Evolutionary conservation across 176 grass and related monocot genomes (phyloP).

Genomic region (Puya raimondii): DNA sequence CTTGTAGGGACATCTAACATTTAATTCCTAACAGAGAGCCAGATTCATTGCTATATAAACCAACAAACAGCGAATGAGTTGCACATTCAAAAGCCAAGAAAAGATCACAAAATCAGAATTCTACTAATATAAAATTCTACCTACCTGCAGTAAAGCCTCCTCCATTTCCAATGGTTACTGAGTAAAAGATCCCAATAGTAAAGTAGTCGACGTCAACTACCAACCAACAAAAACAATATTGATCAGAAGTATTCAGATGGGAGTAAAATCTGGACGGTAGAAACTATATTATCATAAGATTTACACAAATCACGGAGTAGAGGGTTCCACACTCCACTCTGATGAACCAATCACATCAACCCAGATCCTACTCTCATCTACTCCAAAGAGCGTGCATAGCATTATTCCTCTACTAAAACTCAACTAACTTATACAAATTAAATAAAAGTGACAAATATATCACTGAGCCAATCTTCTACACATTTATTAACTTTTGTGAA

Average conservation of each 20-base stretch:
- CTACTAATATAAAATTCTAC: constrained; percentile 4
- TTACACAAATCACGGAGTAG: background rate
- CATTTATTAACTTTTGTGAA: background rate
- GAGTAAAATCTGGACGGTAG: background rate
- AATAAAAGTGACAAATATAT: background rate
- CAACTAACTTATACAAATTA: background rate
- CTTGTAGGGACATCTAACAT: constrained; percentile 2
- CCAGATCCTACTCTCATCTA: too few species aligned
- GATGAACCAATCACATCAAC: too few species aligned
- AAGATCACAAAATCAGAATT: background rate
- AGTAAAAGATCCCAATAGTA: background rate
- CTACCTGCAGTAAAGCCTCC: constrained; percentile 14
- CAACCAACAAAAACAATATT: background rate
- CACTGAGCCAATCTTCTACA: background rate
- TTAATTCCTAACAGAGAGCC: background rate
- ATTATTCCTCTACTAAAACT: background rate
- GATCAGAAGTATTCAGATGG: background rate
- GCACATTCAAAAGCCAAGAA: background rate
- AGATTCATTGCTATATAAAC: background rate
- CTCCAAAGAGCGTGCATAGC: too few species aligned
- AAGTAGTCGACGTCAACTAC: background rate
- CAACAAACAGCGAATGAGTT: background rate
- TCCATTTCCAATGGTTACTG: constrained; percentile 9
- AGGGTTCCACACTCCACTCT: too few species aligned
- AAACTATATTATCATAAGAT: background rate